Base-by-base conservation (phyloP, 2,329 filamentous ascomycete genomes). In the Epicoccum nigrum region DNA sequence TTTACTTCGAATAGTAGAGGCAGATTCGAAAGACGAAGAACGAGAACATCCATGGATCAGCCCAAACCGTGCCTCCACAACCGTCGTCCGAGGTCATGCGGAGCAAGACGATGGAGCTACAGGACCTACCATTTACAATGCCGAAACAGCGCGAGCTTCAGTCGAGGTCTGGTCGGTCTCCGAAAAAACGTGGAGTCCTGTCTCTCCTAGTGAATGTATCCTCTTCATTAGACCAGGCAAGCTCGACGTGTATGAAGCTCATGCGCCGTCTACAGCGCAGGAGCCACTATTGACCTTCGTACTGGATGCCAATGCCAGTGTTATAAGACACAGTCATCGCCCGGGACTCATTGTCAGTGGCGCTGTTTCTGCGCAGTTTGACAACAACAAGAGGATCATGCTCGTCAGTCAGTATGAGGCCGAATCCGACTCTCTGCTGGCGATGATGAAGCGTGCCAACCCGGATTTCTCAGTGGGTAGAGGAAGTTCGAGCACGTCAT, bases 1-100 rank as follows among this genome's bases (percentile, higher is more conserved):
- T 12, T 40, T 71, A 3, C 58, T 70, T 6, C 39, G 39, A 2
- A 43, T 56, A 1, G 56, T 66, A 2, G 67, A 68, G 23, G 51
- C 44, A 21, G 59, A 46, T 21, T 23, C 47, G 13, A 55, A 58
- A 9, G 56, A 62, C 32, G 45, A 48, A n/a, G 12, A 50, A 21
- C 51, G 62, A 32, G 50, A 31, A 11, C 51, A 35, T 17, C 58
- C 63, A 8, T 68, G 65, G 37, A 56, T 67, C 20, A 62, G 53
- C 19, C 49, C 43, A 5, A 58, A 62, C 20, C 51, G 51, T 38
- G 52, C 57, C 7, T 62, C 59, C 33, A 45, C 45, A 9, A 43
- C 54, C n/a, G 23, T 53, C 12, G 30, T 39, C 7, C 44, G 40
- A 28, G 39, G 45, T 11, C 40, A 49, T 20, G 9, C 45, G 5